Conservation (phyloP, 805 yeast genomes). For the Candida dendrica region DNA sequence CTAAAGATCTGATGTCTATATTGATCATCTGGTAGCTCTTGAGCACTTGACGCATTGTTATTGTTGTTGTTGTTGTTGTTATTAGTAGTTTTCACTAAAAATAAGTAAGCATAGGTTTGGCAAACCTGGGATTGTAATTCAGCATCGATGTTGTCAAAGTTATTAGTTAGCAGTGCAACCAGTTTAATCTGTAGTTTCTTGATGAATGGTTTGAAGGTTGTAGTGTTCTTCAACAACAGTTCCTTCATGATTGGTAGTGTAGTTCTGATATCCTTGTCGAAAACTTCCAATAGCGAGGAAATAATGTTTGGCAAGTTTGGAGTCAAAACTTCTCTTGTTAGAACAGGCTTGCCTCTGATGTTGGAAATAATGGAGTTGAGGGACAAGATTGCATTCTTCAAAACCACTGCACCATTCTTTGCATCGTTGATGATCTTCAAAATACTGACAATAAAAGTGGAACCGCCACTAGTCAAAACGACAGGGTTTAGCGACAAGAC, state of each 20-base stretch:
- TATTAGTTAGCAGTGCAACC: slow-evolving; percentile 25
- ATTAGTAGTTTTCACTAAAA: slow-evolving; percentile 48
- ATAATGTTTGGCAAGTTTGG: slow-evolving; percentile 68
- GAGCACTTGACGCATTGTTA: slow-evolving; percentile 28
- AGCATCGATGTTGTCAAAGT: slow-evolving; percentile 31
- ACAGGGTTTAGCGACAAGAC: slow-evolving; percentile 17
- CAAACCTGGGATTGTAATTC: slow-evolving; percentile 35
- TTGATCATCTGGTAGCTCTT: slow-evolving; percentile 31
- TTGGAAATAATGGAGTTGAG: slow-evolving; percentile 25
- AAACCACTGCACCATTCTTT: slow-evolving; percentile 23
- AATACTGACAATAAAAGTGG: slow-evolving; percentile 27
- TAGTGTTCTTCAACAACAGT: slow-evolving; percentile 52
- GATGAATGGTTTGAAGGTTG: slow-evolving; percentile 76
- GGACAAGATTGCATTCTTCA: slow-evolving; percentile 25
- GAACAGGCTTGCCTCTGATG: slow-evolving; percentile 73
- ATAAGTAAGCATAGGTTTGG: slow-evolving; percentile 47
- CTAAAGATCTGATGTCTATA: slow-evolving; percentile 42
- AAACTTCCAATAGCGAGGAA: slow-evolving; percentile 40
- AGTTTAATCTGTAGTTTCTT: slow-evolving; percentile 48
- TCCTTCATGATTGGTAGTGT: slow-evolving; percentile 34
- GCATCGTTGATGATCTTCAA: slow-evolving; percentile 26
- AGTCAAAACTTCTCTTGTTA: slow-evolving; percentile 77
- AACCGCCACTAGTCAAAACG: slow-evolving; percentile 29
- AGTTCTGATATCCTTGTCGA: slow-evolving; percentile 25
- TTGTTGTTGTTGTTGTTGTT: slow-evolving; percentile 37